phyloP scores from a whole-genome alignment of 169 alveolate species.

The Eimeria praecox region DNA sequence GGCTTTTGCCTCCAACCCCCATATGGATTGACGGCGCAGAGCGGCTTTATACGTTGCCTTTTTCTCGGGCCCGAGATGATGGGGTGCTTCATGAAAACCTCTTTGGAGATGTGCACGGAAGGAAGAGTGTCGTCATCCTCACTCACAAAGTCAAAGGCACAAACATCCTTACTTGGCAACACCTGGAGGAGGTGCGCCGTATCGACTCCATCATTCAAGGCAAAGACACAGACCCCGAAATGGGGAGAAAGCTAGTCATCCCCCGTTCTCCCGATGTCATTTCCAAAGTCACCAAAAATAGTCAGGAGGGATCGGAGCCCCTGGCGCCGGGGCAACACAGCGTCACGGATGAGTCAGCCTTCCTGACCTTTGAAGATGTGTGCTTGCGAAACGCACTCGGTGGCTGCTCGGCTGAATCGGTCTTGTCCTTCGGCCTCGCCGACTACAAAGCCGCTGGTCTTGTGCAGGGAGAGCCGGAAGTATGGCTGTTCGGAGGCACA shows the following conservation, averaged over 20 bases:
- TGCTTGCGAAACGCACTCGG: constrained; percentile 86
- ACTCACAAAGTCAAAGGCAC: constrained; percentile 84
- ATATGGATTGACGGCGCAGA: constrained; percentile 88
- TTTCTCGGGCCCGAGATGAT: constrained; percentile 86
- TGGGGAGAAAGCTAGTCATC: constrained; percentile 85
- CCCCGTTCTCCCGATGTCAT: constrained; percentile 82
- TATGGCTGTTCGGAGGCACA: constrained; percentile 86
- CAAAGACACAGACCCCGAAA: constrained; percentile 87
- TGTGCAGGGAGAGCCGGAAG: constrained; percentile 85
- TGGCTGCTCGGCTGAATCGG: constrained; percentile 85
- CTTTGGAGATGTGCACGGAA: constrained; percentile 85
- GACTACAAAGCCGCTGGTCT: constrained; percentile 84
- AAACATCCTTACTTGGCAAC: constrained; percentile 88
- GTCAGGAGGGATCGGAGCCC: not conserved
- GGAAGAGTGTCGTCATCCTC: constrained; percentile 84
- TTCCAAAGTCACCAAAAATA: not conserved
- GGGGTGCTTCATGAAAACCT: constrained; percentile 83
- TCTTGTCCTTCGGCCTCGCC: constrained; percentile 83
- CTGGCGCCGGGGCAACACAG: constrained; percentile 66
- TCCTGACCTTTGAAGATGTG: constrained; percentile 85
- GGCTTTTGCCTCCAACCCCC: constrained; percentile 87
- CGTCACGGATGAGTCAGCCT: constrained; percentile 80
- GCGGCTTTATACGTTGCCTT: constrained; percentile 86
- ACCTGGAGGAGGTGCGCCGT: constrained; percentile 85
- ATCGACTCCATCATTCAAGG: constrained; percentile 87